A percentile compares a stretch with the other conserved stretches of the same genome.
phyloP scores from a whole-genome alignment of 2,329 filamentous ascomycete species.

The Hypoxylon sp. region DNA sequence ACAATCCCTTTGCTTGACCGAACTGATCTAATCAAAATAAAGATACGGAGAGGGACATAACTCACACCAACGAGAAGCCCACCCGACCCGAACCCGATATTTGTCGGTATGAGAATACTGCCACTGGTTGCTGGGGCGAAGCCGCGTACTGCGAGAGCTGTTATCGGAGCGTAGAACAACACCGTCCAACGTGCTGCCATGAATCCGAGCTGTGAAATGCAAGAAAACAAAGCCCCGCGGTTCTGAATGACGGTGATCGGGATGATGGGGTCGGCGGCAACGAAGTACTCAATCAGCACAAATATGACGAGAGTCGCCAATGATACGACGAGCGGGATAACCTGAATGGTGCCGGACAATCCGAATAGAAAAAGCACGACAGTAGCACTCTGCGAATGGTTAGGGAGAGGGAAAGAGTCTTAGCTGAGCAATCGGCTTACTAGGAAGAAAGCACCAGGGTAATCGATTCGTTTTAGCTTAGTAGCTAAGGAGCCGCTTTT shows the following conservation, averaged over 20 bases:
- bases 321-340: conserved; percentile 73
- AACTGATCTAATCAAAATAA: neutral
- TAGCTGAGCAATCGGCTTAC: conserved; percentile 59
- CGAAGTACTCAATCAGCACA: conserved; percentile 72
- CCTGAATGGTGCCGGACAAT: conserved; percentile 74
- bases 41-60: conserved; percentile 9
- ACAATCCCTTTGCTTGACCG: neutral
- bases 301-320: conserved; percentile 67
- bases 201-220: conserved; percentile 79
- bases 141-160: conserved; percentile 81
- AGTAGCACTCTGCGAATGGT: conserved; percentile 65
- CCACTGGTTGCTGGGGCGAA: conserved; percentile 80
- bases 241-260: conserved; percentile 79
- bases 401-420: conserved; percentile 25
- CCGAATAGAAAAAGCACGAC: conserved; percentile 81
- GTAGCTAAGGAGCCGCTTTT: conserved; percentile 60
- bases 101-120: conserved; percentile 84
- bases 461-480: conserved; percentile 79
- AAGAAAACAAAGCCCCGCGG: conserved; percentile 79
- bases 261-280: conserved; percentile 79
- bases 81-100: conserved; percentile 81
- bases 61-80: conserved; percentile 76
- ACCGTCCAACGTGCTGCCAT: conserved; percentile 87
- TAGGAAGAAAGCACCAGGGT: conserved; percentile 77
- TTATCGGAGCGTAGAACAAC: conserved; percentile 85